Base-by-base conservation (phyloP, 2,329 filamentous ascomycete species). In the Juglanconis sp. region DNA sequence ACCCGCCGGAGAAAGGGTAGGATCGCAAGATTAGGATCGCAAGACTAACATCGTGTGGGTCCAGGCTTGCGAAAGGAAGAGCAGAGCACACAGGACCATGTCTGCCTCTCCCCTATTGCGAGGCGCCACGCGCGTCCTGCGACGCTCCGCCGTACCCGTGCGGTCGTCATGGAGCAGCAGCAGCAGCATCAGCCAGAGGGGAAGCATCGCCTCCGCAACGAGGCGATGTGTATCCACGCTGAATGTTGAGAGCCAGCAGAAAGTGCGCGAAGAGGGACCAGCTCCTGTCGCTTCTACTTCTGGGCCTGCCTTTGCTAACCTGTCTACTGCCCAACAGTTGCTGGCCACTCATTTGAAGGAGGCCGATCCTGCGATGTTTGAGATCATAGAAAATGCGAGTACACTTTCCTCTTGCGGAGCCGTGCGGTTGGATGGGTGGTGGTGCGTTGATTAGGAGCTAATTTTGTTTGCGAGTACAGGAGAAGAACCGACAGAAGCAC, bases 401-500 rank as follows among this genome's bases (percentile, higher is more conserved):
- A 50, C 34, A 32, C 35, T 34, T 44, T 51, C 35, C 5, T 31
- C 35, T 56, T 13, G 17, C 34, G 4, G 11, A 17, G 30, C 30
- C 15, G 7, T 4, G 35, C 49, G 8, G 30, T 13, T 40, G 11
- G 8, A 30, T 24, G 17, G 17, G 32, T 3, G 10, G 2, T 9
- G 15, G 36, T 3, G 13, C 31, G 5, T 8, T 40, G 48, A 36
- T 17, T 13, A 15, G 35, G n/a, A 42, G 49, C 61, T 63, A 38
- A 63, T 48, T n/a, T 10, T 32, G 30, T 42, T 50, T 32, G 40
- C 17, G 13, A 17, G n/a, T 62, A 62, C 60, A 96, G 91, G 95
- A 99, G 81, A 98, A 98, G 85, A 85, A 84, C 67, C 86, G 95
- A 68, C 95, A 99, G 77, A 96, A 96, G 77, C 92, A 98, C 76